Conservation (phyloP, 2,329 filamentous ascomycete genomes). For the Saccharata proteae region DNA sequence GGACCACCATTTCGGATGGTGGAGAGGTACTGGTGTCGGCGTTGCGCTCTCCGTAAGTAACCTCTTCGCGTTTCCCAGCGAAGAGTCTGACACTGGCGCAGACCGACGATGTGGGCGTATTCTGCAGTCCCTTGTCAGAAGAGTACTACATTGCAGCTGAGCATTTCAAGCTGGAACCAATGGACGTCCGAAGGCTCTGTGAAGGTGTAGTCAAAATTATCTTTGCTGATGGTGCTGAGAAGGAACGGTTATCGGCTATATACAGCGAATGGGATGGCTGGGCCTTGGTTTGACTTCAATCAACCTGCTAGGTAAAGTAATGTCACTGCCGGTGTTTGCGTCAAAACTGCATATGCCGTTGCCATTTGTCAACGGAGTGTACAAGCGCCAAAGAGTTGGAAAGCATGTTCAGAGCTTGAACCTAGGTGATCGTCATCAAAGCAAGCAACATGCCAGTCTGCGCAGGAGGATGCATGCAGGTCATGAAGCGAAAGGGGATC, state of each 20-base stretch:
- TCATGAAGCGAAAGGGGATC: no score
- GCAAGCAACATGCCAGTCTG: no score
- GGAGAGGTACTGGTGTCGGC: constrained; percentile 43
- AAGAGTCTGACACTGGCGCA: constrained; percentile 22
- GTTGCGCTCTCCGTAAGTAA: constrained; percentile 56
- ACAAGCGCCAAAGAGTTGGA: no score
- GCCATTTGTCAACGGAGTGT: no score
- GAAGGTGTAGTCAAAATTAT: constrained; percentile 51
- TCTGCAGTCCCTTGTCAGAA: constrained; percentile 62
- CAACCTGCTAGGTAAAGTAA: no score
- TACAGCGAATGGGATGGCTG: constrained; percentile 6
- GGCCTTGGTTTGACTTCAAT: no score
- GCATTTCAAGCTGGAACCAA: constrained; percentile 49
- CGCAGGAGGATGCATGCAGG: no score
- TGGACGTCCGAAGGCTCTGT: constrained; percentile 43
- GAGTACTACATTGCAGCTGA: constrained; percentile 63
- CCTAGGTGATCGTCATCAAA: no score
- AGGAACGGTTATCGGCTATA: constrained; percentile 35
- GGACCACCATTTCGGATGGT: constrained; percentile 68
- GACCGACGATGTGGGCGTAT: constrained; percentile 78
- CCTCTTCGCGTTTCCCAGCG: neutral
- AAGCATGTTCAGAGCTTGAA: no score
- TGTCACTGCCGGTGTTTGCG: no score
- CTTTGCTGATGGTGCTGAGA: constrained; percentile 54
- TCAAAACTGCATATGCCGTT: no score